Base-by-base conservation (phyloP, 2,329 filamentous ascomycete genomes). In the Sarocladiaceae sp. region DNA sequence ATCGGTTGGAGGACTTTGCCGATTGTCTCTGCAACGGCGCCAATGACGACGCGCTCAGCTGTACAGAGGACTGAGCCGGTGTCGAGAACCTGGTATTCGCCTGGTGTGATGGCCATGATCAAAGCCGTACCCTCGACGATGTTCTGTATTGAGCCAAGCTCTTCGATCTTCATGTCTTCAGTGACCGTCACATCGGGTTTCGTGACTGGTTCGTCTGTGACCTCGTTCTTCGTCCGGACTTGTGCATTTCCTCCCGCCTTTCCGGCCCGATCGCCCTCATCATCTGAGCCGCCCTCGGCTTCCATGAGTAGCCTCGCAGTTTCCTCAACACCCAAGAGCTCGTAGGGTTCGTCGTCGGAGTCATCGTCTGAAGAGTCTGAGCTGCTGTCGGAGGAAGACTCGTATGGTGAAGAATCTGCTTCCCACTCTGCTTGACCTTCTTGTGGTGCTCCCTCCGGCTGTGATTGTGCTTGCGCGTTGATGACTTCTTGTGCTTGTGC, bases 231-330 rank as follows among this genome's bases (percentile, higher is more conserved):
- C 1, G 91, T 96, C 54, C 87, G 83, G 40, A 95, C 70, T 40
- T 81, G 79, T 2, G 70, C 61, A 10, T 64, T 59, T 29, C 62
- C 65, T 11, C 42, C 25, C 8, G 71, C 65, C 49, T 71, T 69
- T 39, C 70, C 72, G 31, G 60, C 64, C 52, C 71, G 72, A 15
- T 82, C 79, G 12, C 79, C 82, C 59, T 91, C 90, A 51, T 92
- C 88, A 52, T 94, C 91, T 1, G 88, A 91, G 2, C 84, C 88
- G 28, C 78, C 84, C 57, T 93, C 91, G 39, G 82, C 87, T 56
- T 86, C 80, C 90, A 97, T 95, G 20, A 97, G 74, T 47, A 96
- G 83, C 29, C 86, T 85, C 1, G 89, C 90, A 53, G 89, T 87
- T 65, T 96, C 91, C 61, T 92, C 90, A 2, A 91, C 82, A 51